Evolutionary conservation across 83 land plant genomes (phyloP).

Genomic region (Thuja plicata): DNA sequence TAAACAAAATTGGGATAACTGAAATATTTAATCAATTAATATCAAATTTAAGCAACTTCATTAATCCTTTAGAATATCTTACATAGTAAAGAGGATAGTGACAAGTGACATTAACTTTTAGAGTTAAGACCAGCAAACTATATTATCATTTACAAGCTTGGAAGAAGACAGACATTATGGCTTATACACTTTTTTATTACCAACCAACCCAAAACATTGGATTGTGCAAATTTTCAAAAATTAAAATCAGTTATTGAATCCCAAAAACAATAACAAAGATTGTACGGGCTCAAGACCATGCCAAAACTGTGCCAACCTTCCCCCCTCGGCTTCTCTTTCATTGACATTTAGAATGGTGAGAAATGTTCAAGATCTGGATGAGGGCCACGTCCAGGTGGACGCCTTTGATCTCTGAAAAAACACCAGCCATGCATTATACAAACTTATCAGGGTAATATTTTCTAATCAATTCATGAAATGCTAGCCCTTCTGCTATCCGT

Average conservation of each 20-base stretch:
- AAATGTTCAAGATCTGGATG: slow-evolving; percentile 61
- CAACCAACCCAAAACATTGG: background rate
- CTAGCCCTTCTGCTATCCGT: background rate
- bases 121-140: background rate
- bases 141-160: background rate
- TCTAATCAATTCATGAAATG: background rate
- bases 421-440: background rate
- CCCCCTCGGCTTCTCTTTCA: background rate
- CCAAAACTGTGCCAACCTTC: background rate
- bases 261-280: background rate
- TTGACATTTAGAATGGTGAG: slow-evolving; percentile 12
- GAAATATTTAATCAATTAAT: background rate
- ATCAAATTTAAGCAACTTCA: background rate
- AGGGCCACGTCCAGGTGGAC: slow-evolving; percentile 26
- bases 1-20: background rate
- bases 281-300: background rate
- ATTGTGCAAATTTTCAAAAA: background rate
- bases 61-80: background rate
- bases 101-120: background rate
- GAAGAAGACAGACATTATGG: background rate
- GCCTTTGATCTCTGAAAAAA: slow-evolving; percentile 35
- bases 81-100: background rate
- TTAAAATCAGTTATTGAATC: background rate
- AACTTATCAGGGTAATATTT: background rate
- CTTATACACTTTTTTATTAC: background rate